Conservation (phyloP, 352 stramenopile species). For the Globisporangium recalcitrans region DNA sequence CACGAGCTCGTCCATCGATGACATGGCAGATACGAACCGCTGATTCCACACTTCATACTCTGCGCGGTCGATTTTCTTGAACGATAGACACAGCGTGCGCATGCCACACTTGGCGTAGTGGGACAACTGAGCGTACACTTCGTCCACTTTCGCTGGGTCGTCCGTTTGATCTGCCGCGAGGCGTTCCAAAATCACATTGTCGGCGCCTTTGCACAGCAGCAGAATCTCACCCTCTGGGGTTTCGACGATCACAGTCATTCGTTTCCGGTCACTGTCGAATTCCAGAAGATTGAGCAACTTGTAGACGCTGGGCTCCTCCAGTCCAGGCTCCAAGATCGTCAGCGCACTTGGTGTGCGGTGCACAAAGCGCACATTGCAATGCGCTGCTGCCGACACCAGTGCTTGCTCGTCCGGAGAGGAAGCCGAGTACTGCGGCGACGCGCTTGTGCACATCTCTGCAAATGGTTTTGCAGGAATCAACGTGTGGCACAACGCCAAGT, state of each 20-base stretch:
- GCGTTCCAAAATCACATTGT: constrained; percentile 78
- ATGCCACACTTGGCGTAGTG: constrained; percentile 66
- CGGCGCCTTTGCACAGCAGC: constrained; percentile 73
- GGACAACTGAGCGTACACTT: constrained; percentile 51
- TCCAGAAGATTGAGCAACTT: constrained; percentile 92
- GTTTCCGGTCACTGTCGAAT: constrained; percentile 96
- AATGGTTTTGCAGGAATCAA: constrained; percentile 69
- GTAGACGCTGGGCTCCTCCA: constrained; percentile 53
- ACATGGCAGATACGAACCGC: constrained; percentile 45
- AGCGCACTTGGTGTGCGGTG: constrained; percentile 61
- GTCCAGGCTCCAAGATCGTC: constrained; percentile 44
- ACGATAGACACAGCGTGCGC: constrained; percentile 72
- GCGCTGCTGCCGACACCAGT: constrained; percentile 62
- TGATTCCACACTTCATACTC: constrained; percentile 60
- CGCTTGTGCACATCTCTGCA: constrained; percentile 70
- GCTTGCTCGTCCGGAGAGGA: constrained; percentile 81
- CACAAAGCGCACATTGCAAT: constrained; percentile 77
- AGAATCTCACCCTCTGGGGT: constrained; percentile 49
- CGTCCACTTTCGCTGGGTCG: constrained; percentile 20
- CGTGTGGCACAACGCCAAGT: constrained; percentile 78
- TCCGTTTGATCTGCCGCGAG: constrained; percentile 21
- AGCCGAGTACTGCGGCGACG: constrained; percentile 65
- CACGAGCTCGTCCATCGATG: constrained; percentile 67
- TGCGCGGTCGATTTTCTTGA: constrained; percentile 44
- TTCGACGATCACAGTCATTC: constrained; percentile 96